These are phyloP conservation scores for Saturnispora ahearnii DNA, from an alignment of 805 yeast species.

Conservation along the genomic window DNA sequence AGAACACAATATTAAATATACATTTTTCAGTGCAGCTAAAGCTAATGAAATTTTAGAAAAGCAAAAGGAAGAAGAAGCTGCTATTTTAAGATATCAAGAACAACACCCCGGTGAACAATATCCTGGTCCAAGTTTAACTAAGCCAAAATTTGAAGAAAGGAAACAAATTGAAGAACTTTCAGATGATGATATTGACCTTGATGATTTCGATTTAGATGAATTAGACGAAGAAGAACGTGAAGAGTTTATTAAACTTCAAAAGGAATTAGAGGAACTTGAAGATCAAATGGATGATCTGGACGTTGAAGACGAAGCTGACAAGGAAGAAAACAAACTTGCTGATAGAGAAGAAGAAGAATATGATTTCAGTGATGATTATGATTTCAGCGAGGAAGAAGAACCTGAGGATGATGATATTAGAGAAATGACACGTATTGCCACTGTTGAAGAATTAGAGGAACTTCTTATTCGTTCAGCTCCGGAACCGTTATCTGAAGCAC, in stretches of 20 bases:
- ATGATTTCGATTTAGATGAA: constrained; percentile 15
- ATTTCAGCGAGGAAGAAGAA: constrained; percentile 15
- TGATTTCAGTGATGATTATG: constrained; percentile 29
- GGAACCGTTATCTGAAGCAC: constrained; percentile 41
- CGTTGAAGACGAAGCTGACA: constrained; percentile 15
- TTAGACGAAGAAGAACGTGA: constrained; percentile 16
- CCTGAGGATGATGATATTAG: constrained; percentile 24
- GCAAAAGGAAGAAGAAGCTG: constrained; percentile 38
- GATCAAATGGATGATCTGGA: constrained; percentile 11
- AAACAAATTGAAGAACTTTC: constrained; percentile 2
- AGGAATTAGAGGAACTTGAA: constrained; percentile 15
- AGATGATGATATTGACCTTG: constrained; percentile 9
- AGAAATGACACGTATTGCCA: constrained; percentile 57
- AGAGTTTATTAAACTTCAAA: constrained; percentile 14
- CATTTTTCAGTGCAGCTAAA: constrained; percentile 85
- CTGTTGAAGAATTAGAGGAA: constrained; percentile 77
- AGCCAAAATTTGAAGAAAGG: background rate
- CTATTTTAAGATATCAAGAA: constrained; percentile 10
- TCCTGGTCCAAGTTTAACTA: constrained; percentile 6
- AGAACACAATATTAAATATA: constrained; percentile 60
- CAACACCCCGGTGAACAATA: constrained; percentile 10
- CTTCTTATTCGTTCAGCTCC: constrained; percentile 75
- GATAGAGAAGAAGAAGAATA: constrained; percentile 13
- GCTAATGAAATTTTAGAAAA: constrained; percentile 71
- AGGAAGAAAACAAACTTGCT: constrained; percentile 15